Base-by-base conservation (phyloP, 202 grass and related monocot genomes). In the Bolboschoenoplectus hybrid region DNA sequence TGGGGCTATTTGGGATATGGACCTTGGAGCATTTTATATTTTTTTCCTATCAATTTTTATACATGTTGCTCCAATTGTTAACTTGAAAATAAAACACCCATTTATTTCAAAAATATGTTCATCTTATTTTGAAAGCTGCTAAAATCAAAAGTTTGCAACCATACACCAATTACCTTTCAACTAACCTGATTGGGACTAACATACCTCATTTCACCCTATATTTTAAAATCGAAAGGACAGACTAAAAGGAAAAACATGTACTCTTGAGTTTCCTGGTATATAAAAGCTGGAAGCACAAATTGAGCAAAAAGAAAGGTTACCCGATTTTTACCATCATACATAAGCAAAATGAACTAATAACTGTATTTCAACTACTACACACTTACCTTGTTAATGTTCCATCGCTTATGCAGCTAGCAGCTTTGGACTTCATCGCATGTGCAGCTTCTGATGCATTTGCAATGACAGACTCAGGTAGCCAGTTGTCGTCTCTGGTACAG, bases 381-480 rank as follows among this genome's bases (percentile, higher is more conserved):
- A 57, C 34, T 79, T 41, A 58, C 34, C 7, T 79, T 57, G 35
- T 40, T 79, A 74, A 79, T 89, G 61, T 40, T 64, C 7, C 56
- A 82, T 10, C 38, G 36, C 81, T 87, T 82, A 26, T 70, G 86
- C 89, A 98, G 97, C 85, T 96, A 64, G 97, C 97, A 83, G 97
- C 97, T n/a, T 71, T 98, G 75, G 97, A 96, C 76, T 96, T 98
- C 44, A 96, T 98, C 82, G 93, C 89, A 64, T 98, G 97, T 86
- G 97, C 91, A 43, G 91, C 93, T 78, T 92, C 97, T 1, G 97
- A 98, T 84, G 97, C 97, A 83, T 98, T 98, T 91, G 93, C 97
- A 82, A 96, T 98, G 93, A 95, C 95, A 51, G 95, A 97, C 84
- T 85, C 93, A 50, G 93, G 97, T 40, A 98, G 97, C 82, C 96